Evolutionary conservation across 2,329 filamentous ascomycete genomes (phyloP), one percentile per base, ranked within the genome.

Genomic region (Sarocladium brachiariae): DNA sequence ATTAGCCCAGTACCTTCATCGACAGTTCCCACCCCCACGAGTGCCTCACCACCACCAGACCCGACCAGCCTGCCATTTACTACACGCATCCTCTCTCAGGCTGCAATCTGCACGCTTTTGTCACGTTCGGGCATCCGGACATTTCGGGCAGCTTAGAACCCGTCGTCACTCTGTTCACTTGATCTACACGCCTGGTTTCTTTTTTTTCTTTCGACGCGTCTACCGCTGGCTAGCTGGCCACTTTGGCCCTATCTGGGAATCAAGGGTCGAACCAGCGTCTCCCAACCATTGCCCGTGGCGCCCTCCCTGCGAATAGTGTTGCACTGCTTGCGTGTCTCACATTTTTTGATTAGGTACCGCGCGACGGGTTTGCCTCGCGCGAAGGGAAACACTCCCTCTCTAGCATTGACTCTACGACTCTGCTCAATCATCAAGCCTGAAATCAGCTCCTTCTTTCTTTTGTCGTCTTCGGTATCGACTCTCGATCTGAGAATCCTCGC

Each of bases 301-400:
- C 43, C 13, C n/a, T 43, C 43, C 43, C 27, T 47, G 25, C 21
- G 25, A 47, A 4, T 25, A 47, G n/a, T 19, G 25, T 31, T 19
- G 16, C 43, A 33, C 27, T 30, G 39, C 43, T 47, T 21, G 16
- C n/a, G 43, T 47, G 43, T 47, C 43, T 47, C 43, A 47, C 43
- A 47, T 47, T 47, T 35, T n/a, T 47, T 47, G 43, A 47, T 47
- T 47, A 47, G 7, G n/a, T n/a, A n/a, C n/a, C n/a, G n/a, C 43
- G 43, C 43, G 14, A 47, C 43, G 25, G 27, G 21, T 9, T n/a
- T 43, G 19, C 8, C 39, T 47, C 27, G 33, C 43, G 18, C 43
- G 43, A 47, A 33, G 43, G 43, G 24, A 14, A 47, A 9, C 7
- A 21, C 35, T 21, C 16, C 21, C 27, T 10, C 25, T 25, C 23